Evolutionary conservation across 176 grass and related monocot species (phyloP), one percentile per base, ranked within the genome.

Genomic region (Phyllostachys edulis): DNA sequence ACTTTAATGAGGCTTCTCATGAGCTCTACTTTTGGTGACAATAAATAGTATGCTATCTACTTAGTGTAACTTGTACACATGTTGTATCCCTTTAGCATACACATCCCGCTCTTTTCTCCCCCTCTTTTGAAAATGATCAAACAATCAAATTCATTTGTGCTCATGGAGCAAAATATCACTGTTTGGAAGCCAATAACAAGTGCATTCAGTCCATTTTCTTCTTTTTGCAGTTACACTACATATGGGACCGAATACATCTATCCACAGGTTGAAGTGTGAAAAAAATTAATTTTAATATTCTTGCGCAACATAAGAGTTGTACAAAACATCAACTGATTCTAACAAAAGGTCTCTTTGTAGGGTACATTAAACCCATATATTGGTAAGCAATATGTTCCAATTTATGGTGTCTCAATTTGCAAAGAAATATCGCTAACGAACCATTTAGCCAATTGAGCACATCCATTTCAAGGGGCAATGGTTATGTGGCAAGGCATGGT

Each of bases 181-280:
- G 17, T 71, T 80, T 84, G 39, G 75, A 84, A 65, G 24, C 26
- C 82, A 49, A 80, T 75, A 76, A 27, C 23, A 68, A 61, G 69
- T 59, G 23, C 61, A 85, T 92, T 94, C 52, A 80, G 68, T 82
- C 84, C 47, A 55, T 79, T 85, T 88, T 74, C 20, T 64, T 88
- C 68, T 44, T 88, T 91, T 93, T 99, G 89, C 90, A 96, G 93
- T 85, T 94, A 92, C 80, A 79, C 88, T 72, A 63, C 88, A 79
- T 99, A 94, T 92, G 96, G 93, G 70, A 73, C 86, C 0, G 96
- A 99, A 81, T 99, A 92, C 73, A 84, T 92, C 80, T 96, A 96
- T 82, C 91, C 91, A 87, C 96, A 96, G 95, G 95, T 98, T 86
- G 27, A 71, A 80, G 73, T 84, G 69, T 78, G 82, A 87, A 83